Conservation (phyloP, 371 early-diverging fungal species). For the Phascolomyces articulosus region DNA sequence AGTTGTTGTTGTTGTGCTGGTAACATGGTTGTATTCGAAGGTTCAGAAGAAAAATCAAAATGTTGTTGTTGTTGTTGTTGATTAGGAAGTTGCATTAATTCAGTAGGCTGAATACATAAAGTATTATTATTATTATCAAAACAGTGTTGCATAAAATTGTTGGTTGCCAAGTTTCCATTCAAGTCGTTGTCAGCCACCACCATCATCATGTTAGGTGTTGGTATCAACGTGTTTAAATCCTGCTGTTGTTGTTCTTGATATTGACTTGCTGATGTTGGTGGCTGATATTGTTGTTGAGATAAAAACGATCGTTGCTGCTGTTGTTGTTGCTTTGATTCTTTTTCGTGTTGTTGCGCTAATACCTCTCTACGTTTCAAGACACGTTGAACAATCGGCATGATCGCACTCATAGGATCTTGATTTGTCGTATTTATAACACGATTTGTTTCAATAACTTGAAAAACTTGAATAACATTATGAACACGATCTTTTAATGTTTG, state of each 20-base stretch:
- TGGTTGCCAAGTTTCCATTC: no score
- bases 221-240: no score
- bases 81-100: no score
- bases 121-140: no score
- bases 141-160: no score
- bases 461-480: background rate
- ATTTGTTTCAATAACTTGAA: conserved; percentile 20
- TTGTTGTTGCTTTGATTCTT: conserved; percentile 2
- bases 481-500: background rate
- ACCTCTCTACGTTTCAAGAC: background rate
- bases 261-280: background rate
- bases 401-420: conserved; percentile 16
- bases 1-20: no score
- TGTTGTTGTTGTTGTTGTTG: no score
- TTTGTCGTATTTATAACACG: conserved; percentile 5
- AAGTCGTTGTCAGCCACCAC: no score
- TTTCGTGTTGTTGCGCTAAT: conserved; percentile 2
- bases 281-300: background rate
- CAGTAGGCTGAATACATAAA: no score
- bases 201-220: no score
- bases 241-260: background rate
- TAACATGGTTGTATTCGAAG: no score
- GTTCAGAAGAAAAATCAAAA: no score
- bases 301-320: conserved; percentile 4
- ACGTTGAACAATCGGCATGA: conserved; percentile 10